phyloP scores from a whole-genome alignment of 2,329 filamentous ascomycete genomes.

The Dissoconium aciculare region DNA sequence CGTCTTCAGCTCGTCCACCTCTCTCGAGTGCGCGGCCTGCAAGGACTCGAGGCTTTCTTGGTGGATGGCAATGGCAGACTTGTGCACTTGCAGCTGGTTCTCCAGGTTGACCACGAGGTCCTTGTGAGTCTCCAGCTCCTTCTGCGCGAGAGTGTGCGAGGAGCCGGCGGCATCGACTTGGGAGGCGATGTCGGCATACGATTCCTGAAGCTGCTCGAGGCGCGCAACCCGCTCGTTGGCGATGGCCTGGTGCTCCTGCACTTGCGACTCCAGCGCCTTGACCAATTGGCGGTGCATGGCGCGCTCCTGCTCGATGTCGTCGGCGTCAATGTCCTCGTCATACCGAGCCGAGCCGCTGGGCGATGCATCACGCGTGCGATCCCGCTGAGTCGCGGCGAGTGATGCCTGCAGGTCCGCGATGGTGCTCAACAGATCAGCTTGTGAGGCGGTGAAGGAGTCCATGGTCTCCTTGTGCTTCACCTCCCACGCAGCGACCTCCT shows the following conservation, averaged over 20 bases:
- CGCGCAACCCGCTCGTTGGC: conserved; percentile 54
- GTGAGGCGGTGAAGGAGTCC: conserved; percentile 54
- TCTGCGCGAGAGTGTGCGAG: conserved; percentile 41
- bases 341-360: conserved; percentile 17
- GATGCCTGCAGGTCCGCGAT: conserved; percentile 60
- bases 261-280: conserved; percentile 50
- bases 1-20: conserved; percentile 48
- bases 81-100: conserved; percentile 41
- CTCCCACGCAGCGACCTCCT: conserved; percentile 62
- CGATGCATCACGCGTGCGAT: conserved; percentile 11
- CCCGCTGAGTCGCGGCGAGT: conserved; percentile 24
- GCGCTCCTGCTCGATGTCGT: conserved; percentile 27
- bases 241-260: conserved; percentile 65
- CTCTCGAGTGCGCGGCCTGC: conserved; percentile 38
- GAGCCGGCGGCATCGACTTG: conserved; percentile 54
- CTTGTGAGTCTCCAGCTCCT: conserved; percentile 37
- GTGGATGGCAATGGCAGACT: conserved; percentile 39
- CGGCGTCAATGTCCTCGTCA: conserved; percentile 11
- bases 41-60: conserved; percentile 39
- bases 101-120: conserved; percentile 41
- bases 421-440: conserved; percentile 56
- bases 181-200: conserved; percentile 49
- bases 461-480: conserved; percentile 57
- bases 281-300: conserved; percentile 37
- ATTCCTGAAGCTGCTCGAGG: conserved; percentile 59